Evolutionary conservation across 352 stramenopile species (phyloP).

Genomic region (Globisporangium paddicum): DNA sequence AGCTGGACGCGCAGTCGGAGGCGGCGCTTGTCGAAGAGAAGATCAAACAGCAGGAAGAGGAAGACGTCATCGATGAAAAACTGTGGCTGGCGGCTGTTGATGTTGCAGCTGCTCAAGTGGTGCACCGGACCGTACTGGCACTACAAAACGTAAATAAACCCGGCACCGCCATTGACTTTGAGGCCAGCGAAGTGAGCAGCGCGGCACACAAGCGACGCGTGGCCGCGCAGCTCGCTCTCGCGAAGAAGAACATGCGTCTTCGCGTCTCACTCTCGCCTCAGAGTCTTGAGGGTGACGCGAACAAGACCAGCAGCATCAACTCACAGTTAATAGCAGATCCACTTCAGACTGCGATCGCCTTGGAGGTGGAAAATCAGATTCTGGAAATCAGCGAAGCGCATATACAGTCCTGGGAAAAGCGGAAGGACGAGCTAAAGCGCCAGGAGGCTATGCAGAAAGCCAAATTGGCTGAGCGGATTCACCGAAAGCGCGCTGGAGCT

Average conservation of each 20-base stretch:
- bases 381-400: conserved; percentile 2
- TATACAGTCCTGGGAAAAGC: not conserved
- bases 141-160: not conserved
- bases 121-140: not conserved
- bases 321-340: not conserved
- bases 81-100: not conserved
- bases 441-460: not conserved
- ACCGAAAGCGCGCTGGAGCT: not conserved
- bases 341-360: not conserved
- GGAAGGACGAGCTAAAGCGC: not conserved
- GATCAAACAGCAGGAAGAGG: not conserved
- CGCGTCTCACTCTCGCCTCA: not conserved
- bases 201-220: not conserved
- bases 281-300: not conserved
- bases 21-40: not conserved
- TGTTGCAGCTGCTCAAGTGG: not conserved
- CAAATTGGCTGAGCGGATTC: not conserved
- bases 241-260: conserved; percentile 2
- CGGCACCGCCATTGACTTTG: not conserved
- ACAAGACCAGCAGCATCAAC: not conserved
- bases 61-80: not conserved
- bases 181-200: not conserved
- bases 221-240: not conserved
- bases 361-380: not conserved
- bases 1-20: conserved; percentile 1